These are phyloP conservation scores for Aspergillus piperis DNA, from an alignment of 2,329 filamentous ascomycete genomes.

Conservation along the genomic window DNA sequence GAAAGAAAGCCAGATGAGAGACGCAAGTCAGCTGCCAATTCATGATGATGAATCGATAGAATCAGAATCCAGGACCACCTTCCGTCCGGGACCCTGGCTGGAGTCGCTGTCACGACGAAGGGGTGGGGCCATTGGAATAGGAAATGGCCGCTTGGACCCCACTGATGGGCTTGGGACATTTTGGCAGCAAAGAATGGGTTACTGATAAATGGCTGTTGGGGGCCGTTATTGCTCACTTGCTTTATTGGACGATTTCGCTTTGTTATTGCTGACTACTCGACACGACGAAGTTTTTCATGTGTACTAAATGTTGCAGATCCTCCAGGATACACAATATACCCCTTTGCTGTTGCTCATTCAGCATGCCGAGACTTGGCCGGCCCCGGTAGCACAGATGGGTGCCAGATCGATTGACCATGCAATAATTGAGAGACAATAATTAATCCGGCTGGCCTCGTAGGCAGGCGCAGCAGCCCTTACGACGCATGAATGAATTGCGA, in stretches of 20 bases:
- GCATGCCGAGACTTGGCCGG: neutral
- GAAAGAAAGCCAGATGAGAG: too few species aligned
- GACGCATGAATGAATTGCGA: neutral
- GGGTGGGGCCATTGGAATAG: too few species aligned
- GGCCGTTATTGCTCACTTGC: neutral
- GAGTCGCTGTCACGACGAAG: neutral
- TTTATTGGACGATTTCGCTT: neutral
- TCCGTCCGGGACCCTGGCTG: neutral
- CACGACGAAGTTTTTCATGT: neutral
- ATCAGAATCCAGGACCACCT: neutral
- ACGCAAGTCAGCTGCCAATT: neutral
- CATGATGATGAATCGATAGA: neutral
- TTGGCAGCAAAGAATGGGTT: constrained; percentile 28
- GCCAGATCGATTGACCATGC: neutral
- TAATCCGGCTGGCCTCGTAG: neutral
- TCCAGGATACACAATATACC: neutral
- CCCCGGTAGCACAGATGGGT: constrained; percentile 3
- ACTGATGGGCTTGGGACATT: constrained; percentile 15
- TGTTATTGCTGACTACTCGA: neutral
- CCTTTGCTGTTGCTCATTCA: neutral
- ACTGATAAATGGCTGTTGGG: constrained; percentile 17
- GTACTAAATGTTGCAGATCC: neutral
- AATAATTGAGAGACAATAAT: constrained; percentile 3
- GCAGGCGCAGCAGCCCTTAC: neutral
- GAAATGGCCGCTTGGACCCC: neutral